Percentiles rank a stretch among this genome's conserved stretches.
Conservation (phyloP, 2,329 filamentous ascomycete species). For the Apiospora sp. region DNA sequence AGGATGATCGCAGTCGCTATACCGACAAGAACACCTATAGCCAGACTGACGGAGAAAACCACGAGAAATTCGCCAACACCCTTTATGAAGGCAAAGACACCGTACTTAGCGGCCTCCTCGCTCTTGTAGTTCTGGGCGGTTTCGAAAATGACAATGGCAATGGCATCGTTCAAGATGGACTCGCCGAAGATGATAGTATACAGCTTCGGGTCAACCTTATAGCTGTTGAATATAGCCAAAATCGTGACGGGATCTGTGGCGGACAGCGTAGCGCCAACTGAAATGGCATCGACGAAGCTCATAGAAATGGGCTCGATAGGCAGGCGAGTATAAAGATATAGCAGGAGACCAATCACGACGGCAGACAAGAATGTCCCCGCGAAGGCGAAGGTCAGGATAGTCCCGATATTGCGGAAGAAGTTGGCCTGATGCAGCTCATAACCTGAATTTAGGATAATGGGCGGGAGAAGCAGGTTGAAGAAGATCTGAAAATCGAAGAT, state of each 20-base stretch:
- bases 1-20: constrained; percentile 86
- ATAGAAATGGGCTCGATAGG: constrained; percentile 87
- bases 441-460: constrained; percentile 95
- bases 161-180: constrained; percentile 96
- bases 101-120: constrained; percentile 74
- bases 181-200: constrained; percentile 99
- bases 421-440: constrained; percentile 98
- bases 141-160: constrained; percentile 98
- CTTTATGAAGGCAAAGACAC: constrained; percentile 84
- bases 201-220: constrained; percentile 98
- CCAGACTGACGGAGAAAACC: constrained; percentile 92
- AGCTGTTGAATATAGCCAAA: constrained; percentile 97
- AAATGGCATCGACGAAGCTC: constrained; percentile 94
- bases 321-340: constrained; percentile 89
- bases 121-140: constrained; percentile 93
- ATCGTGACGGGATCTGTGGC: constrained; percentile 98
- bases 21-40: constrained; percentile 88
- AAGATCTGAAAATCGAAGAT: constrained; percentile 99
- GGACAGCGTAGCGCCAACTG: constrained; percentile 93
- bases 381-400: constrained; percentile 96
- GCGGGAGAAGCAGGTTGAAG: constrained; percentile 98
- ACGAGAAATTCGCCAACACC: constrained; percentile 93
- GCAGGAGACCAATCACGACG: constrained; percentile 87
- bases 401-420: constrained; percentile 98
- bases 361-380: constrained; percentile 97